Evolutionary conservation across 208 protist species (phyloP).

Genomic region (Crithidia thermophila): DNA sequence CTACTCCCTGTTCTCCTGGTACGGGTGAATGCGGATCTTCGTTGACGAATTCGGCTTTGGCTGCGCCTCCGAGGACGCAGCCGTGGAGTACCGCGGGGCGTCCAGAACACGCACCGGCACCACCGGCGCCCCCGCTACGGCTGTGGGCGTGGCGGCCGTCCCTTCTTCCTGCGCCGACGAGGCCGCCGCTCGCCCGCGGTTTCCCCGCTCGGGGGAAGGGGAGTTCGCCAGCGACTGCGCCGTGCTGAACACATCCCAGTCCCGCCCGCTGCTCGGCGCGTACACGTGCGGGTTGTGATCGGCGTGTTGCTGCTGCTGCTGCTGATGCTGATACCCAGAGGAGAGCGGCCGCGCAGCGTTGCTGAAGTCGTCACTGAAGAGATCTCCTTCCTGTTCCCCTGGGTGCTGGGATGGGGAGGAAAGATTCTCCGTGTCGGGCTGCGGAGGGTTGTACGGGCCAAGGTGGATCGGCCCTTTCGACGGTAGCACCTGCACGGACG

Average conservation of each 20-base stretch:
- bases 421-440: background rate
- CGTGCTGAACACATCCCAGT: background rate
- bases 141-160: background rate
- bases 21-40: background rate
- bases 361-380: too few species aligned
- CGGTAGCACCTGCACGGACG: background rate
- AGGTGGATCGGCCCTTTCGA: conserved; percentile 12
- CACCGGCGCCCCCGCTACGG: background rate
- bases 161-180: too few species aligned
- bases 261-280: background rate
- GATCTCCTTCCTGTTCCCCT: too few species aligned
- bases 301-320: background rate
- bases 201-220: background rate
- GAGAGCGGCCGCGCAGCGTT: too few species aligned
- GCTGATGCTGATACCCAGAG: background rate
- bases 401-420: too few species aligned
- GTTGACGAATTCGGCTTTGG: background rate
- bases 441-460: conserved; percentile 13
- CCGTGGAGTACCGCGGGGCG: background rate
- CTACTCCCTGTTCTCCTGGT: background rate
- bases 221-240: background rate
- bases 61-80: background rate
- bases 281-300: conserved; percentile 7
- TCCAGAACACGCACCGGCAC: conserved; percentile 26
- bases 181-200: background rate